phyloP scores from a whole-genome alignment of 2,329 filamentous ascomycete genomes.

The Coniochaeta prunicola region DNA sequence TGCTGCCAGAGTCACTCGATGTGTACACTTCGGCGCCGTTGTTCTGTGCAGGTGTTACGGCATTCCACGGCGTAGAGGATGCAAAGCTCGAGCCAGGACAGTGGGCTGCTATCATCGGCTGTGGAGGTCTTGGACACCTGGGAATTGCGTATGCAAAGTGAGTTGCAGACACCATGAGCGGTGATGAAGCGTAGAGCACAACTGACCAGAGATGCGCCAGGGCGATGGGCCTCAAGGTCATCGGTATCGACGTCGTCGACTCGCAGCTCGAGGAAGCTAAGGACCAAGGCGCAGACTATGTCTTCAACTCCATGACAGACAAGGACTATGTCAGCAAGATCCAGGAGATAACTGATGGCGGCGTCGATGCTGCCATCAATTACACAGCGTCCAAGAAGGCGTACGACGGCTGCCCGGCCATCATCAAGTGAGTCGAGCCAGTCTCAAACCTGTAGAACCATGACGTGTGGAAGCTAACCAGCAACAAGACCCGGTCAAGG shows the following conservation, averaged over 20 bases:
- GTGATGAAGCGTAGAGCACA: not conserved
- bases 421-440: not conserved
- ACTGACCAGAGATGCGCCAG: constrained; percentile 14
- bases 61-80: constrained; percentile 13
- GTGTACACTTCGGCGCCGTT: constrained; percentile 16
- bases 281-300: constrained; percentile 11
- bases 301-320: constrained; percentile 13
- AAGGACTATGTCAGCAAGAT: constrained; percentile 6
- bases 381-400: constrained; percentile 5
- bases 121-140: constrained; percentile 18
- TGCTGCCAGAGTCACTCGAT: constrained; percentile 15
- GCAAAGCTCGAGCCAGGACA: constrained; percentile 8
- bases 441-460: not conserved
- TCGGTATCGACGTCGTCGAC: constrained; percentile 15
- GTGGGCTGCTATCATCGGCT: constrained; percentile 18
- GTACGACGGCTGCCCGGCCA: constrained; percentile 4
- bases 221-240: constrained; percentile 15
- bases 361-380: constrained; percentile 6
- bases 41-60: constrained; percentile 21
- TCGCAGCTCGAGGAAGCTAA: constrained; percentile 10
- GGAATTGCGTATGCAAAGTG: constrained; percentile 6
- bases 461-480: not conserved
- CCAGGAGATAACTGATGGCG: constrained; percentile 1
- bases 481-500: not conserved
- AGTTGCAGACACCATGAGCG: not conserved